Base-by-base conservation (phyloP, 2,329 filamentous ascomycete genomes). In the Aureobasidium sp. region DNA sequence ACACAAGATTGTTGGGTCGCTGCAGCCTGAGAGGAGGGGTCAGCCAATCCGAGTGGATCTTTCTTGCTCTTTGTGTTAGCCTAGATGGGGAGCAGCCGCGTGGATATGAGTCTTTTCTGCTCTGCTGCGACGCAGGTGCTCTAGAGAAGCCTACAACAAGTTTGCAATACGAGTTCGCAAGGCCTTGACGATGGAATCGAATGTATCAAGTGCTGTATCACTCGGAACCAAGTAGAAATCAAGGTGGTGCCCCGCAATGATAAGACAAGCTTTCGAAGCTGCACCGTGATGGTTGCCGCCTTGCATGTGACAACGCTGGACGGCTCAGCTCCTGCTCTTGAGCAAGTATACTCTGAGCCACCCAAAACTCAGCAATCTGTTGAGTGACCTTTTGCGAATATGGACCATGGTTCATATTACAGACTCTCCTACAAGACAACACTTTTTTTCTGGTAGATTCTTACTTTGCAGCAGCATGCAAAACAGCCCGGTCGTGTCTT, bases 1-100 rank as follows among this genome's bases (percentile, higher is more conserved):
- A 37, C 44, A 30, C 37, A 22, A 40, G 35, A 41, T 40, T 50
- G 34, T 41, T 41, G 48, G 48, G 25, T 22, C 37, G 37, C 37
- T 51, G 48, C 48, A 51, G 48, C 48, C 48, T 51, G 25, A 19
- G 29, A 51, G 48, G 48, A 51, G 48, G 47, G 48, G 48, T 51
- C 22, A 19, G 25, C 32, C 37, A 41, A 41, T 51, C n/a, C 29
- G 27, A 21, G 48, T 51, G 48, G 37, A 27, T 34, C 41, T 34
- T 34, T n/a, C 10, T 6, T 6, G 30, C 38, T 25, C 22, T 5
- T 39, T 50, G 45, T 50, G 34, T 50, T 25, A 50, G 35, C 34
- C 45, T 29, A 50, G 35, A 50, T n/a, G 32, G 30, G 11, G 44
- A 10, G 34, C 22, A 29, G 32, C 34, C 25, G 45, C 24, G 45